Evolutionary conservation across 2,329 filamentous ascomycete species (phyloP), one percentile per base, ranked within the genome.

Genomic region (Coniella lustricola): DNA sequence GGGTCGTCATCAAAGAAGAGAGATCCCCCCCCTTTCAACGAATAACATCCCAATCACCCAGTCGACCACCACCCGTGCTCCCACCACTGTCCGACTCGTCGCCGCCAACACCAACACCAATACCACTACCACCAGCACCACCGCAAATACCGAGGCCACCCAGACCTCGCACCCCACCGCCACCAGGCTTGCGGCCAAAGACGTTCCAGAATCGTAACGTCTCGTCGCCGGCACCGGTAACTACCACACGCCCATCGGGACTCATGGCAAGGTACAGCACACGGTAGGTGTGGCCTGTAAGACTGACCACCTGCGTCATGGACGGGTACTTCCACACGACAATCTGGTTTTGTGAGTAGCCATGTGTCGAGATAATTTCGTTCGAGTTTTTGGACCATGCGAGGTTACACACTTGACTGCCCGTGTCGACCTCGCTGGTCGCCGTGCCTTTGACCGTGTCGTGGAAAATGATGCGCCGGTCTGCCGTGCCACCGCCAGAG

Each of bases 281-380:
- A 61, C 93, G 85, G 67, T 94, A 97, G 1, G 93, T 98, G 65
- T 98, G 93, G 0, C 93, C 93, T 0, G 93, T 98, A 39, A 98
- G 73, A 57, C 88, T 95, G 35, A 89, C 91, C 8, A 98, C 90
- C 64, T 97, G 93, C 42, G 89, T 89, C 93, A 98, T 97, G 57
- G 85, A 90, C 1, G 93, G 93, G 62, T 98, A 98, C 63, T 98
- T 98, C 93, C 93, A 98, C 48, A 98, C 89, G 33, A 97, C 91
- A 59, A 98, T 96, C 66, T 97, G 93, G 64, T 98, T 96, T 63
- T 98, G 93, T 57, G 85, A 91, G 70, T 96, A 98, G 7, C 93
- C 93, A 62, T 98, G 93, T 1, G 93, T 98, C 44, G 86, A 91
- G 47, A 98, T 91, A 50, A 98, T 90, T 67, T 98, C 93, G 64